Base-by-base conservation (phyloP, 768 basidiomycete genomes). In the Amanita exitialis region DNA sequence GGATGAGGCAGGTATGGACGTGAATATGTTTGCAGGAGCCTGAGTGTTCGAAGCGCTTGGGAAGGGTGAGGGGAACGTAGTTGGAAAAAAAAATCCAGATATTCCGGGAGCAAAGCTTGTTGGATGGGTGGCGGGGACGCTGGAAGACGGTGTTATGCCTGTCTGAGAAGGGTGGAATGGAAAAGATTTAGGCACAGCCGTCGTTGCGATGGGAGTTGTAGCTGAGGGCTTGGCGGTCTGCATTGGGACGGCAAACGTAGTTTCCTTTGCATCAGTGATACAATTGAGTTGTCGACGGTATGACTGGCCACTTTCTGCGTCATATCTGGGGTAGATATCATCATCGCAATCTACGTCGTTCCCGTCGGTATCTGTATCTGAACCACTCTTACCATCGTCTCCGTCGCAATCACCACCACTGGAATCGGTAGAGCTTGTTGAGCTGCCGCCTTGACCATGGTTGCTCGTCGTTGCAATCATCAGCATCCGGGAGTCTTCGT, bases 271-370 rank as follows among this genome's bases (percentile, higher is more conserved):
- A n/a, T 15, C 20, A 4, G 47, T 36, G 16, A n/a, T 18, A 32
- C n/a, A n/a, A 30, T 30, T 30, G 30, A 30, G 30, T 23, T 47
- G 47, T 18, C 47, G 36, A 13, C 36, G 47, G n/a, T 47, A 47
- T 21, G 28, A 6, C 3, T 47, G 35, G 13, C 20, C 27, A 23
- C 25, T 6, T 2, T 30, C n/a, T 30, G 3, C n/a, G 44, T n/a
- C n/a, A 32, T 6, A 4, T 16, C 27, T 18, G 53, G 13, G 9
- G 54, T 43, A 18, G 58, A 39, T 53, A n/a, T 53, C 38, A 28
- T 49, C 45, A 13, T 54, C 56, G 38, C 51, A 42, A 52, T 48
- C 35, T 13, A 30, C 32, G 41, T 57, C 54, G 18, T 57, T 55
- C 13, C 37, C 43, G 25, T 44, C 4, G 27, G 27, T 42, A 7